Base-by-base conservation (phyloP, 2,329 filamentous ascomycete genomes). In the Botryotinia calthae region DNA sequence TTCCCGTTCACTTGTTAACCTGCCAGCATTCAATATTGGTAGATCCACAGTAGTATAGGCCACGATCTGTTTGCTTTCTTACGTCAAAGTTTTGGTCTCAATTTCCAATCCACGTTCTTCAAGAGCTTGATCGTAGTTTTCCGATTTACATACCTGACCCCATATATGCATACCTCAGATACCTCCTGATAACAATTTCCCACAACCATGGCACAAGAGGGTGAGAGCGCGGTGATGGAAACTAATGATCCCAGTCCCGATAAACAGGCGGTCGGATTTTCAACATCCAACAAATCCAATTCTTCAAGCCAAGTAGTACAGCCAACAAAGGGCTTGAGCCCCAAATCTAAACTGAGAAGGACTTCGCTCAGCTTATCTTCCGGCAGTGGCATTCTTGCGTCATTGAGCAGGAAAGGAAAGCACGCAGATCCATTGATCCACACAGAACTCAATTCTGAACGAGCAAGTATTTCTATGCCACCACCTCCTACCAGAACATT, bases 391-490 rank as follows among this genome's bases (percentile, higher is more conserved):
- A 77, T 82, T 70, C 81, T 78, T 71, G 79, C 77, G 81, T 31
- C 73, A 48, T 73, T 76, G 22, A 77, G 67, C 76, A 86, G 86
- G 74, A 91, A 91, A 81, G 85, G 86, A 76, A 84, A 86, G 72
- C 85, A 88, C 80, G 86, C 86, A 72, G 89, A 91, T 78, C 85
- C 89, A 48, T 87, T 87, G 75, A 87, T 86, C 44, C 62, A 72
- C 25, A 87, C 86, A 74, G 85, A 86, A 72, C 84, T 85, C 75
- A 85, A 87, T 80, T 85, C 87, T 75, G 88, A 89, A 73, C 85
- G 86, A 79, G 85, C 89, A 72, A 90, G 85, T 80, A 84, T 91
- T 74, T 91, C 88, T 76, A 90, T 92, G 87, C 88, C 90, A 56
- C 86, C 88, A 73, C 85, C 86, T 72, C 84, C 86, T 44, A 79